These are phyloP conservation scores for Fragilaria radians DNA, from an alignment of 108 stramenopile genomes.

Conservation along the genomic window DNA sequence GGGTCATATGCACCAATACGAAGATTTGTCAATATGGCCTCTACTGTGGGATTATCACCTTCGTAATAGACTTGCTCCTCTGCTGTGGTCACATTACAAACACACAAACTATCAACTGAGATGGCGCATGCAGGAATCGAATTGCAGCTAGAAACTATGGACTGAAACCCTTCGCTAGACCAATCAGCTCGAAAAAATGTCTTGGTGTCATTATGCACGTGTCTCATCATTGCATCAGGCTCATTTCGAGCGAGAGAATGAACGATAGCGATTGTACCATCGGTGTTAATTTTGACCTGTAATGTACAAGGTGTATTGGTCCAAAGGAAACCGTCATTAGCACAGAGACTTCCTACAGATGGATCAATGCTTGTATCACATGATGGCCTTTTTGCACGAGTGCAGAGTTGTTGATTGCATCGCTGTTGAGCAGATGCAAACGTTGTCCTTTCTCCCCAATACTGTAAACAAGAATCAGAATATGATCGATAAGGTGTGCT, in stretches of 20 bases:
- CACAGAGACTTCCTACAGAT: background rate
- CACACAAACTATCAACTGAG: slow-evolving; percentile 15
- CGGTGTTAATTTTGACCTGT: slow-evolving; percentile 41
- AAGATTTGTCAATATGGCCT: slow-evolving; percentile 23
- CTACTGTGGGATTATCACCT: slow-evolving; percentile 23
- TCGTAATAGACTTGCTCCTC: slow-evolving; percentile 32
- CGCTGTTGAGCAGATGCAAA: slow-evolving; percentile 2
- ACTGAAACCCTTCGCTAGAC: background rate
- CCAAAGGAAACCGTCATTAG: slow-evolving; percentile 21
- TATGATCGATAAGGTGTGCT: background rate
- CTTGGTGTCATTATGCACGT: background rate
- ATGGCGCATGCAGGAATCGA: background rate
- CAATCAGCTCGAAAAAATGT: slow-evolving; percentile 11
- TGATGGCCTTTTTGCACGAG: background rate
- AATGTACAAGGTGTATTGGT: slow-evolving; percentile 32
- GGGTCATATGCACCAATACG: slow-evolving; percentile 37
- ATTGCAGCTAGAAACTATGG: background rate
- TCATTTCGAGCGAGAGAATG: background rate
- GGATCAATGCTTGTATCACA: background rate
- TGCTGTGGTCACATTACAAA: slow-evolving; percentile 33
- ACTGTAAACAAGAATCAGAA: background rate
- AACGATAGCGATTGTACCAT: slow-evolving; percentile 52
- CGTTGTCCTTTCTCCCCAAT: background rate
- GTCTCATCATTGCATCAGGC: background rate
- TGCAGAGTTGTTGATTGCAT: background rate